A percentile compares a stretch with the other conserved stretches of the same genome.
Evolutionary conservation across 2,329 filamentous ascomycete species (phyloP).

Genomic region (Exserohilum rostratum): DNA sequence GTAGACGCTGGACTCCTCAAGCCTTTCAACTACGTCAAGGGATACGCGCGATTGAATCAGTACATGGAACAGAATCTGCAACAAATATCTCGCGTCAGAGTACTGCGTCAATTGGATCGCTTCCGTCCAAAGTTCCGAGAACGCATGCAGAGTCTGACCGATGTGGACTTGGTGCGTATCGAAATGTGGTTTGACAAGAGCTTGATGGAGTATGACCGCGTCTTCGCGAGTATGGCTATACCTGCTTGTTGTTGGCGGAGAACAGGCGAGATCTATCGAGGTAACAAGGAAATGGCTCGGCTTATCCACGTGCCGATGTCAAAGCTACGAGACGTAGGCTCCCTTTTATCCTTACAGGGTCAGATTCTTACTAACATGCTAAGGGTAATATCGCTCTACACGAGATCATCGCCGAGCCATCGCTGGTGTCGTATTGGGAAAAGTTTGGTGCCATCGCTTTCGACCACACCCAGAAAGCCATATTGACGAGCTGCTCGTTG

Average conservation of each 20-base stretch:
- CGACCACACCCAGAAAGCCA: slow-evolving; percentile 89
- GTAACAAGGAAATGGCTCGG: slow-evolving; percentile 99
- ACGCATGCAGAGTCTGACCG: slow-evolving; percentile 88
- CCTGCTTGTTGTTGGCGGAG: slow-evolving; percentile 96
- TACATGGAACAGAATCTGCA: slow-evolving; percentile 93
- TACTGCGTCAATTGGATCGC: slow-evolving; percentile 85
- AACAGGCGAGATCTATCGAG: slow-evolving; percentile 95
- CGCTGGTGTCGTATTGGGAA: slow-evolving; percentile 96
- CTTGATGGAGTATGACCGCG: slow-evolving; percentile 96
- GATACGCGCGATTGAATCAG: slow-evolving; percentile 84
- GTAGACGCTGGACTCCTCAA: slow-evolving; percentile 93
- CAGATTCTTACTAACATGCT: slow-evolving; percentile 17
- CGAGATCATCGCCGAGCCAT: slow-evolving; percentile 94
- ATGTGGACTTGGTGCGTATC: slow-evolving; percentile 91
- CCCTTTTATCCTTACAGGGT: not conserved
- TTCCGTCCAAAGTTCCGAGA: slow-evolving; percentile 96
- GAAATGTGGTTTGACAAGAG: slow-evolving; percentile 99
- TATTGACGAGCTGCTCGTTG: slow-evolving; percentile 89
- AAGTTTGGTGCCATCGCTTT: slow-evolving; percentile 98
- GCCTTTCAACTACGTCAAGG: slow-evolving; percentile 98
- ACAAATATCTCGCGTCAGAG: slow-evolving; percentile 83
- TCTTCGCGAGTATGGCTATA: slow-evolving; percentile 98
- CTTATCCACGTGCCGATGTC: slow-evolving; percentile 93
- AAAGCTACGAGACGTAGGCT: slow-evolving; percentile 82
- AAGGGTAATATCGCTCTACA: slow-evolving; percentile 94